Base-by-base conservation (phyloP, 768 basidiomycete species). In the Tulasnella sp. region DNA sequence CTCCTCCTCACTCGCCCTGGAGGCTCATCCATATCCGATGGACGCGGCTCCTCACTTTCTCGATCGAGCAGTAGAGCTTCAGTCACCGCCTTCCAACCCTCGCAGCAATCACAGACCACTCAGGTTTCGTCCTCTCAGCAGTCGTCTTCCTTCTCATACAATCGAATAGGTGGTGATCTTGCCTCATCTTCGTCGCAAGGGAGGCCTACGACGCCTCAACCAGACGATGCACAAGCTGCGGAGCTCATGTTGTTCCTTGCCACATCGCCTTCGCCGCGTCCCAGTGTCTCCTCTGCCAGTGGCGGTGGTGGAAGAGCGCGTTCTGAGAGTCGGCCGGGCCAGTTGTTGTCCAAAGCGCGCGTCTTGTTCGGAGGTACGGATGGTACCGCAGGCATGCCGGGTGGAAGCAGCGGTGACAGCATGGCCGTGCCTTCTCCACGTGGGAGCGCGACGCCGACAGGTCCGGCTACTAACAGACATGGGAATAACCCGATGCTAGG, bases 171-270 rank as follows among this genome's bases (percentile, higher is more conserved):
- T 32, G 56, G 7, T n/a, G 23, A 26, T n/a, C n/a, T 15, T 7
- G 34, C 34, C 34, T 38, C 34, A 15, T 38, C 34, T 38, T 59
- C 29, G 26, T 56, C 51, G 9, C 21, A 27, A n/a, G 23, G 19
- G 24, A 59, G 51, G 2, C 50, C 32, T 30, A 54, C 34, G 50
- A 63, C 62, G 19, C 62, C 62, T 1, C 51, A 54, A 30, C 32
- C 61, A 11, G 50, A 61, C 9, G 49, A 50, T 19, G 54, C 64
- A 26, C 89, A 91, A 67, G 89, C 88, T 0, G 88, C 89, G n/a
- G 86, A 88, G 67, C 72, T 90, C 45, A 86, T 92, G 81, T 73
- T 91, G 21, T 87, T 80, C 71, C 78, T 92, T 52, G 88, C 89
- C 43, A 89, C 88, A 4, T 89, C 86, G 1, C 88, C 88, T 0